These are phyloP conservation scores for Dipodascopsis uninucleata DNA, from an alignment of 805 yeast species.

Conservation along the genomic window DNA sequence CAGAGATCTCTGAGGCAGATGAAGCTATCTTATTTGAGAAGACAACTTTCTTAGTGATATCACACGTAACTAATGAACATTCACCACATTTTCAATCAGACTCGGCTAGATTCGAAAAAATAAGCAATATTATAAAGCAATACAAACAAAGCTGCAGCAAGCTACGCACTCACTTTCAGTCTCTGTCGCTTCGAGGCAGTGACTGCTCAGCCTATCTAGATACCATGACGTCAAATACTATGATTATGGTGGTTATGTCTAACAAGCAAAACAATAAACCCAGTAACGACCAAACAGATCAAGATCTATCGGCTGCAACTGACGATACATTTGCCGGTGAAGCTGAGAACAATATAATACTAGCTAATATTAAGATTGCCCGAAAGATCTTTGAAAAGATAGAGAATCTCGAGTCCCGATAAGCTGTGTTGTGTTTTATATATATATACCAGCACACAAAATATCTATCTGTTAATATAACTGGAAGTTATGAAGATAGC, in stretches of 20 bases:
- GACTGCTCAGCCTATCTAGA: conserved; percentile 42
- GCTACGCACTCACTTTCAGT: conserved; percentile 77
- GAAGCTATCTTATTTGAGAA: conserved; percentile 93
- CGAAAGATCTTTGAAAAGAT: conserved; percentile 40
- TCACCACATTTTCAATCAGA: conserved; percentile 46
- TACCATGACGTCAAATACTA: conserved; percentile 43
- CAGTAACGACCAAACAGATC: neutral
- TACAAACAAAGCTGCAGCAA: conserved; percentile 89
- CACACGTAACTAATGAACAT: conserved; percentile 39
- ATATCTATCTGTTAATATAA: no score
- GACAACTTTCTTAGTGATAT: conserved; percentile 82
- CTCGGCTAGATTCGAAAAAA: conserved; percentile 91
- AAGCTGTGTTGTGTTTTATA: no score
- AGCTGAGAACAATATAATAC: conserved; percentile 35
- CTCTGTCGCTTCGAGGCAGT: conserved; percentile 61
- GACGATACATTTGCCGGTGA: conserved; percentile 28
- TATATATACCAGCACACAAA: no score
- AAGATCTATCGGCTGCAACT: conserved; percentile 18
- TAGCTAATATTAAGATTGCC: conserved; percentile 40
- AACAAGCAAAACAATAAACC: conserved; percentile 27
- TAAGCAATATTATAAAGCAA: conserved; percentile 88
- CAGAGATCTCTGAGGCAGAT: conserved; percentile 71
- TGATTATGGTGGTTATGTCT: conserved; percentile 44
- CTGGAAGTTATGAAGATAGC: no score
- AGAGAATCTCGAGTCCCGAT: no score